Base-by-base conservation (phyloP, 371 early-diverging fungal genomes). In the Mucor circinelloides region DNA sequence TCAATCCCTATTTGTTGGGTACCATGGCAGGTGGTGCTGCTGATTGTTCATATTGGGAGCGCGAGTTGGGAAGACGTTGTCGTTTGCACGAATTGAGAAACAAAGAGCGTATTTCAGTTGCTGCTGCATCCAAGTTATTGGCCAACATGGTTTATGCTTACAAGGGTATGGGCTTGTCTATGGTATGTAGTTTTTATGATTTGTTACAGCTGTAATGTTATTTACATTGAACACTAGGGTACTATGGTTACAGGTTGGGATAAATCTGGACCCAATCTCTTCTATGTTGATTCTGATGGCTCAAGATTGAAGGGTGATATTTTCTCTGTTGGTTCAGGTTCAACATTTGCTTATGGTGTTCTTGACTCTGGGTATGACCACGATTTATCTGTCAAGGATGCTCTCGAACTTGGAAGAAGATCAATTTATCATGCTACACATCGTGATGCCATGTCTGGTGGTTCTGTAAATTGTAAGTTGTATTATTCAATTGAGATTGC, bases 1-100 rank as follows among this genome's bases (percentile, higher is more conserved):
- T 99, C 75, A 99, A 99, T 81, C 97, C 97, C 46, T 97, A 97
- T 80, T 85, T 99, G 58, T 87, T 99, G 67, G 99, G 99, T 52
- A 99, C 99, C 25, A 98, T 99, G 99, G 99, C 99, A 42, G 99
- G 99, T 68, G 99, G 99, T 83, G 99, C 99, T 28, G 99, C 99
- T n/a, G 99, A 99, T 80, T 99, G 99, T 87, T 93, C 91, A 59
- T 99, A 92, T 83, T 99, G 99, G 99, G 99, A 99, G 78, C 94
- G 99, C 62, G 95, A 97, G 72, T 91, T 99, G 70, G 99, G 99
- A 17, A 87, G 96, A 72, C 91, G 97, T 66, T 99, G 98, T 86
- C 80, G 97, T 79, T 80, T 96, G 66, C 96, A 98, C 76, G 99
- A 99, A 84, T 87, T 99, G 61, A 88, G 95, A 71, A 97, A 99